These are phyloP conservation scores for Apiospora aurea DNA, from an alignment of 2,329 filamentous ascomycete species.

Conservation along the genomic window DNA sequence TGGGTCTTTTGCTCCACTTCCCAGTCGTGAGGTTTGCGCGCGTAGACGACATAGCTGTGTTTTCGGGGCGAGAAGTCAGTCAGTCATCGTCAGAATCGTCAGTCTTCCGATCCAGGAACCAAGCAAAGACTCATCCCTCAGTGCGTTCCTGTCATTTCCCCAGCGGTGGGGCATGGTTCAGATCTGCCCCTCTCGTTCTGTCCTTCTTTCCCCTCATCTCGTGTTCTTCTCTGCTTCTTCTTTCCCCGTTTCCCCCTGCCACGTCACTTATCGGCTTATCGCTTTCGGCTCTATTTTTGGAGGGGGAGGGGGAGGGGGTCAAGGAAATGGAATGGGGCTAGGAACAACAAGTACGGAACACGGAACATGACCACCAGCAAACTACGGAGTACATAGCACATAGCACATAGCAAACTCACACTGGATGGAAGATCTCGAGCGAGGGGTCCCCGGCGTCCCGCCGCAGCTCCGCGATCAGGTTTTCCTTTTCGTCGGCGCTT, in stretches of 20 bases:
- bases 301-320: too few relatives aligned
- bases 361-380: background rate
- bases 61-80: background rate
- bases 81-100: background rate
- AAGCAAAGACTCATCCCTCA: background rate
- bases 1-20: slow-evolving; percentile 3
- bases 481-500: slow-evolving; percentile 1
- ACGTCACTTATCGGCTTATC: slow-evolving; percentile 20
- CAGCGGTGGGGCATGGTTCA: background rate
- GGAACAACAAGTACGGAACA: background rate
- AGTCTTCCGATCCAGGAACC: slow-evolving; percentile 6
- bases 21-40: slow-evolving; percentile 17
- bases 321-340: background rate
- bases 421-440: slow-evolving; percentile 4
- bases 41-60: slow-evolving; percentile 22
- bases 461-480: slow-evolving; percentile 13
- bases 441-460: slow-evolving; percentile 19
- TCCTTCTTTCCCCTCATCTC: background rate
- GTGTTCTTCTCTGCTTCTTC: background rate
- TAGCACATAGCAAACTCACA: background rate
- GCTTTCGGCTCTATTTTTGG: background rate
- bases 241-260: background rate
- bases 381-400: background rate
- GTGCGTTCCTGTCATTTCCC: background rate
- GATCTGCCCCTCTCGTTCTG: slow-evolving; percentile 3